Percentiles rank a stretch among this genome's conserved stretches.
phyloP scores from a whole-genome alignment of 176 grass and related monocot species.

The Paspalum vaginatum region DNA sequence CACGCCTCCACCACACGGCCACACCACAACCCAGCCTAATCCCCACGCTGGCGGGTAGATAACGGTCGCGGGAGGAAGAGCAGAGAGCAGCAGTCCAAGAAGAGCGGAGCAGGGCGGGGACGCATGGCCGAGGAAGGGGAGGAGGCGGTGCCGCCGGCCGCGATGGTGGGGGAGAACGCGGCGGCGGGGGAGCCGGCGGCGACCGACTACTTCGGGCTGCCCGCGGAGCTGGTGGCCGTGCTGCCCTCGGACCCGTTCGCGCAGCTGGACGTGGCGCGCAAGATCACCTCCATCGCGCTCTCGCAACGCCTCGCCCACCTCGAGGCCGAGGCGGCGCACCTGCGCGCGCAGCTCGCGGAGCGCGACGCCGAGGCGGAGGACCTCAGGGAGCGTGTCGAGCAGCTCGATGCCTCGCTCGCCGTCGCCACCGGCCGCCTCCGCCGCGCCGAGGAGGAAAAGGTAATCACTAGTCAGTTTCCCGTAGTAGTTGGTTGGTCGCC shows the following conservation, averaged over 20 bases:
- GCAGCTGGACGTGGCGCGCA: constrained; percentile 93
- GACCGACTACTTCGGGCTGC: constrained; percentile 58
- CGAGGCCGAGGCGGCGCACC: constrained; percentile 60
- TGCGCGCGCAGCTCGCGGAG: constrained; percentile 59
- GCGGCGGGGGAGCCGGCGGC: constrained; percentile 15
- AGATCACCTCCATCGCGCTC: constrained; percentile 91
- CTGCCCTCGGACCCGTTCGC: constrained; percentile 87
- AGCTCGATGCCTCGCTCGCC: constrained; percentile 64
- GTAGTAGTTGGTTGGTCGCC: not conserved
- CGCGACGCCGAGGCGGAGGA: constrained; percentile 74
- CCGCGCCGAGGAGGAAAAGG: constrained; percentile 73
- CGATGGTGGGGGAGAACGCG: constrained; percentile 26
- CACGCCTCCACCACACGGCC: constrained; percentile 27
- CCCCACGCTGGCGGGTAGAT: not conserved
- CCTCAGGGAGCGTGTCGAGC: constrained; percentile 71
- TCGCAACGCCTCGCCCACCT: constrained; percentile 62
- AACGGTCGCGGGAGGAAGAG: constrained; percentile 8
- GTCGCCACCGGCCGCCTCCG: constrained; percentile 57
- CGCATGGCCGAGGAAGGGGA: constrained; percentile 29
- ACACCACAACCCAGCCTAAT: constrained; percentile 22
- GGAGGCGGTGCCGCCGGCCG: not conserved
- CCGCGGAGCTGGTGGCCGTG: constrained; percentile 62
- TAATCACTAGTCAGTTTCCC: constrained; percentile 8
- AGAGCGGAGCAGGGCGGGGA: not conserved
- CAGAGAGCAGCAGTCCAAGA: constrained; percentile 1